These are phyloP conservation scores for Murraya koenigii DNA, from an alignment of 345 rosid species.

Conservation along the genomic window DNA sequence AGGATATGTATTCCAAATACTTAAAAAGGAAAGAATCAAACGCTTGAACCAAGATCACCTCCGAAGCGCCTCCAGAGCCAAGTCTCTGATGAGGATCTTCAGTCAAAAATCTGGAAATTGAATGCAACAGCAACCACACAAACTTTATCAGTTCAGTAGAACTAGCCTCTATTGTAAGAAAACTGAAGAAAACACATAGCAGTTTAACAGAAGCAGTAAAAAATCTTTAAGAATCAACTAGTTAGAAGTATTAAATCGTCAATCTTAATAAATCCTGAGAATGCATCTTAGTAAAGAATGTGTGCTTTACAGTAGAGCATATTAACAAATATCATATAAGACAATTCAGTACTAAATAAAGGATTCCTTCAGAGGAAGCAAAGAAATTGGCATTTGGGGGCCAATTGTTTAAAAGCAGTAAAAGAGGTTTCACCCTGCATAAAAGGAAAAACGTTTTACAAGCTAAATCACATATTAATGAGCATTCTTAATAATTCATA, in stretches of 20 bases:
- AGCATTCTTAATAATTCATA: not conserved
- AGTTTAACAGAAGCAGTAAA: not conserved
- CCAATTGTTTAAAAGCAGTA: not conserved
- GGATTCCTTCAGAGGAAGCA: not conserved
- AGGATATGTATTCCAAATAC: conserved; percentile 1
- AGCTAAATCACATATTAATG: not conserved
- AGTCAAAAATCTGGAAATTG: conserved; percentile 69
- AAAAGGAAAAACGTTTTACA: not conserved
- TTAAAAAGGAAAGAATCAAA: conserved; percentile 3
- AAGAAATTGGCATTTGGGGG: not conserved
- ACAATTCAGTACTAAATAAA: not conserved
- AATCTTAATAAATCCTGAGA: not conserved
- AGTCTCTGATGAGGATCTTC: conserved; percentile 99
- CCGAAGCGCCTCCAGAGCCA: conserved; percentile 90
- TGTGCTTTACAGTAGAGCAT: not conserved
- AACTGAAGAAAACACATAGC: not conserved
- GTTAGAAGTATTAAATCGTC: not conserved
- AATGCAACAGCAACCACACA: not conserved
- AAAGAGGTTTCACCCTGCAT: not conserved
- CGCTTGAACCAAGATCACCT: conserved; percentile 48
- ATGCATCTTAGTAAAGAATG: not conserved
- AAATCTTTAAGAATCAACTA: not conserved
- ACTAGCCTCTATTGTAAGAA: not conserved
- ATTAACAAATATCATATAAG: not conserved
- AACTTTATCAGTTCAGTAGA: conserved; percentile 4